These are phyloP conservation scores for Simmondsia chinensis DNA, from an alignment of 148 eudicot genomes.

Conservation along the genomic window DNA sequence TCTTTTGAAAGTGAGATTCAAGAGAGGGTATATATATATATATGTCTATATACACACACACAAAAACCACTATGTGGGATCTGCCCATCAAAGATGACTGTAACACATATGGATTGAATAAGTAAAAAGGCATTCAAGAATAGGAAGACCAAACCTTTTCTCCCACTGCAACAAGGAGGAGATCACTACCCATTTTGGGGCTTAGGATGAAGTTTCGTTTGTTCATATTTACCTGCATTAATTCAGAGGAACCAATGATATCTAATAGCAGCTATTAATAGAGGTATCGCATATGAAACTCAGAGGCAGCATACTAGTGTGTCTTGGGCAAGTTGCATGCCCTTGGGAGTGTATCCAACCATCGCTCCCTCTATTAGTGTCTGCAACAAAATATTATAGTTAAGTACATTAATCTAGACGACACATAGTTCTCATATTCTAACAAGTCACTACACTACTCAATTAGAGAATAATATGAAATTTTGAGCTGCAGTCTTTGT, in stretches of 20 bases:
- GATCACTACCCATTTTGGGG: conserved; percentile 52
- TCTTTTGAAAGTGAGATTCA: too few species aligned
- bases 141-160: conserved; percentile 51
- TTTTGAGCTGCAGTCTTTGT: too few species aligned
- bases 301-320: conserved; percentile 45
- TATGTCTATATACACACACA: background rate
- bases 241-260: conserved; percentile 1
- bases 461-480: too few species aligned
- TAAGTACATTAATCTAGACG: background rate
- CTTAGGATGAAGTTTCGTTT: conserved; percentile 33
- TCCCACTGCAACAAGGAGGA: conserved; percentile 67
- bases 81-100: too few species aligned
- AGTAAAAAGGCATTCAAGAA: background rate
- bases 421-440: background rate
- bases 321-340: conserved; percentile 83
- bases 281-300: conserved; percentile 1
- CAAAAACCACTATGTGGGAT: background rate
- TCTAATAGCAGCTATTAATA: background rate
- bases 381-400: conserved; percentile 34
- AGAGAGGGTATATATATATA: background rate
- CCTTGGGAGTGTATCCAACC: conserved; percentile 69
- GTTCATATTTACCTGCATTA: conserved; percentile 49
- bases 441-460: too few species aligned
- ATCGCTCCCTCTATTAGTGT: conserved; percentile 80
- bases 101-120: too few species aligned